These are phyloP conservation scores for Narthecium ossifragum DNA, from an alignment of 106 monocot genomes.

Conservation along the genomic window DNA sequence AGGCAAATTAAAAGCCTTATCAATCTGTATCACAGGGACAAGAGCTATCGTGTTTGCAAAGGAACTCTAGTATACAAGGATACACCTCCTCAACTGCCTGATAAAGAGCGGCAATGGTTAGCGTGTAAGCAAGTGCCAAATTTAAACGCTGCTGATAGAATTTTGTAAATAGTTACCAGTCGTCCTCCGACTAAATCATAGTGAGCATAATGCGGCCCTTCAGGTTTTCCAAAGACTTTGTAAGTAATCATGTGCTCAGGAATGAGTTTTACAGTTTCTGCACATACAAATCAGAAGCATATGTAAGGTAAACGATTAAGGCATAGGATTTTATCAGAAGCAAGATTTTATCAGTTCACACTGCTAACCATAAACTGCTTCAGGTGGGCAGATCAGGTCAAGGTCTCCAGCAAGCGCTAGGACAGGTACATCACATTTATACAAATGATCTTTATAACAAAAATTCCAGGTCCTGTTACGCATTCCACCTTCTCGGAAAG, in stretches of 20 bases:
- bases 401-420: constrained; percentile 85
- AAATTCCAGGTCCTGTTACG: constrained; percentile 56
- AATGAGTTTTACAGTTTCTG: constrained; percentile 87
- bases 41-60: constrained; percentile 44
- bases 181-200: constrained; percentile 91
- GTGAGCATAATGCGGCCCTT: constrained; percentile 91
- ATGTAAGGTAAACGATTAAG: no score
- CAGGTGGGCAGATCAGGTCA: constrained; percentile 91
- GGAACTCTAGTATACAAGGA: constrained; percentile 67
- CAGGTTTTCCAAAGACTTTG: constrained; percentile 67
- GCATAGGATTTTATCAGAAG: no score
- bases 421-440: constrained; percentile 55
- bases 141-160: not conserved
- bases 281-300: constrained; percentile 2
- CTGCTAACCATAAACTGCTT: constrained; percentile 80
- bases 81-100: constrained; percentile 66
- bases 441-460: constrained; percentile 68
- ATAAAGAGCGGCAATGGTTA: constrained; percentile 8
- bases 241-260: constrained; percentile 51
- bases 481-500: constrained; percentile 74
- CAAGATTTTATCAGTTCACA: no score
- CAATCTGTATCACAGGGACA: no score
- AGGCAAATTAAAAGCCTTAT: no score
- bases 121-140: not conserved
- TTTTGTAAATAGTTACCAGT: constrained; percentile 35